phyloP scores from a whole-genome alignment of 805 yeast species.

The Candida broadrunensis region DNA sequence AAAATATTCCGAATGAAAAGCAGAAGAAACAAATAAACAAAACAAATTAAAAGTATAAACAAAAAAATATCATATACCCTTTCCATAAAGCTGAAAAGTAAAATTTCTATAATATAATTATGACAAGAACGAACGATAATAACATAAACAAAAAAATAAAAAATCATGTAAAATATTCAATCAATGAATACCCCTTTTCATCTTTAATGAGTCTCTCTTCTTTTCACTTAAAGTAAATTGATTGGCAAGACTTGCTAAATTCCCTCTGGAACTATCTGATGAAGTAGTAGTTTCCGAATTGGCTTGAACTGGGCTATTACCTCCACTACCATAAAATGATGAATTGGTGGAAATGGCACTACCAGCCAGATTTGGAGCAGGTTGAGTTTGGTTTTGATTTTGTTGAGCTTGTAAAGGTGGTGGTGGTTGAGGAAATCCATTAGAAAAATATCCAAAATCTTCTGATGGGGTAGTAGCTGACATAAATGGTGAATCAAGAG shows the following conservation, averaged over 20 bases:
- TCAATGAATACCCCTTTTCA: slow-evolving; percentile 44
- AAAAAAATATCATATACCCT: no score
- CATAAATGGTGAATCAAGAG: slow-evolving; percentile 42
- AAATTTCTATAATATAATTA: no score
- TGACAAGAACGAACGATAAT: no score
- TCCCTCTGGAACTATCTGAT: slow-evolving; percentile 1
- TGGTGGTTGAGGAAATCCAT: slow-evolving; percentile 10
- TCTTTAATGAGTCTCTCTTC: slow-evolving; percentile 42
- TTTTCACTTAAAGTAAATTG: slow-evolving; percentile 40
- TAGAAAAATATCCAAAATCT: slow-evolving; percentile 30
- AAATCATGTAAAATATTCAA: background rate
- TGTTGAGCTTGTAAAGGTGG: slow-evolving; percentile 1
- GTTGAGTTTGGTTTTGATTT: slow-evolving; percentile 5
- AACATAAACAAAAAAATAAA: no score
- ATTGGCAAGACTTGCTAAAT: background rate
- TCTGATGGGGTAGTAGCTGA: slow-evolving; percentile 36
- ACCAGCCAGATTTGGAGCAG: background rate
- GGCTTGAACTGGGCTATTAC: slow-evolving; percentile 1
- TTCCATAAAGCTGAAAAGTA: no score
- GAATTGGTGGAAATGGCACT: background rate
- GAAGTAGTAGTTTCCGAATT: slow-evolving; percentile 2
- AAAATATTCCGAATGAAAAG: no score
- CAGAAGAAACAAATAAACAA: no score
- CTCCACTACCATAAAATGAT: background rate
- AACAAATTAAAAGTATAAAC: no score